phyloP scores from a whole-genome alignment of 1,284 basidiomycete species.

The Grifola frondosa region DNA sequence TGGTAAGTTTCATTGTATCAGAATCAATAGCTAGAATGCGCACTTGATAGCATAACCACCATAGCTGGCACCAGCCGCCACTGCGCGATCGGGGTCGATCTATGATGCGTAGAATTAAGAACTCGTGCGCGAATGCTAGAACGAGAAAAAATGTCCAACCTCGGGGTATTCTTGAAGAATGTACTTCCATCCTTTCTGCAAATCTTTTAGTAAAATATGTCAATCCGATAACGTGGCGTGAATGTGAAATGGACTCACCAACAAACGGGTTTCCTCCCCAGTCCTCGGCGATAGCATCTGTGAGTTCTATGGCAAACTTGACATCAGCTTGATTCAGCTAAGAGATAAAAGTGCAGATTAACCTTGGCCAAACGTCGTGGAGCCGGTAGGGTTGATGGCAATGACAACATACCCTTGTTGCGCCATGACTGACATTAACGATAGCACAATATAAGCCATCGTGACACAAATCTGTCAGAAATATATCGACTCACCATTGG shows the following conservation, averaged over 20 bases:
- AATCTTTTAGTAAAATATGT: conserved; percentile 42
- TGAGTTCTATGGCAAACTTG: conserved; percentile 56
- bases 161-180: conserved; percentile 71
- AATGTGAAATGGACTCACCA: conserved; percentile 1
- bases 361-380: conserved; percentile 87
- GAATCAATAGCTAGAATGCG: conserved; percentile 14
- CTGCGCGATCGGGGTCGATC: conserved; percentile 81
- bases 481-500: conserved; percentile 52
- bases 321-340: neutral
- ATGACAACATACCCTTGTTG: conserved; percentile 85
- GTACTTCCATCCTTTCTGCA: conserved; percentile 75
- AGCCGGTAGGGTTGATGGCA: conserved; percentile 87
- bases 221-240: too few relatives aligned
- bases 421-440: conserved; percentile 76
- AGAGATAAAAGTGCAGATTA: conserved; percentile 13
- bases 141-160: conserved; percentile 36
- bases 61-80: conserved; percentile 80
- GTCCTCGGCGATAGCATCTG: conserved; percentile 74
- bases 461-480: neutral
- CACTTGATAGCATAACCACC: conserved; percentile 86
- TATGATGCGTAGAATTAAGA: conserved; percentile 28
- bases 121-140: neutral
- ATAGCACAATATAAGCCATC: neutral
- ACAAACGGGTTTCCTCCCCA: conserved; percentile 87
- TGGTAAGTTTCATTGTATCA: conserved; percentile 8